Evolutionary conservation across 805 yeast genomes (phyloP).

Genomic region (Yarrowia hollandica): DNA sequence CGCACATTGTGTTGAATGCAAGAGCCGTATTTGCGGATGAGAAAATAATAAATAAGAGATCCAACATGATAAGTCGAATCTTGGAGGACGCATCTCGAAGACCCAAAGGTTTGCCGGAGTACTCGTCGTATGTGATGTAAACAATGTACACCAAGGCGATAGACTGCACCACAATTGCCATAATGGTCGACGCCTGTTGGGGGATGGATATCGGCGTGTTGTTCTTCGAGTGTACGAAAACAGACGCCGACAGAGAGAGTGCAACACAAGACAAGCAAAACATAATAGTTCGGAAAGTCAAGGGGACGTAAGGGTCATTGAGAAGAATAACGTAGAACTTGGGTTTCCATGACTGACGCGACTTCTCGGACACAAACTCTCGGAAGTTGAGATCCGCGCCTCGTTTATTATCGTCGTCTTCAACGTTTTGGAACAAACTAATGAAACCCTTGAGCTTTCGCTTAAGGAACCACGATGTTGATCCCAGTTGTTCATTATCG

Average conservation of each 20-base stretch:
- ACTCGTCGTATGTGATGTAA: slow-evolving; percentile 88
- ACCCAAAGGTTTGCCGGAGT: slow-evolving; percentile 88
- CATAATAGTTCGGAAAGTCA: slow-evolving; percentile 64
- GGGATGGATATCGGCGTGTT: slow-evolving; percentile 44
- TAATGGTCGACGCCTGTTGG: slow-evolving; percentile 86
- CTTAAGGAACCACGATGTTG: slow-evolving; percentile 15
- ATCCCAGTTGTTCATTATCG: not conserved
- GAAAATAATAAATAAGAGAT: slow-evolving; percentile 82
- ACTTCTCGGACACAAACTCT: slow-evolving; percentile 37
- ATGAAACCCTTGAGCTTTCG: slow-evolving; percentile 21
- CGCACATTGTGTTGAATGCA: slow-evolving; percentile 79
- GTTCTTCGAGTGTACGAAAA: slow-evolving; percentile 41
- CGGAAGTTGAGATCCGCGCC: slow-evolving; percentile 20
- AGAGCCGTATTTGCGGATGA: slow-evolving; percentile 84
- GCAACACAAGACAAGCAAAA: slow-evolving; percentile 64
- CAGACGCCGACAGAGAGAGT: slow-evolving; percentile 67
- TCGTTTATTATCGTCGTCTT: not conserved
- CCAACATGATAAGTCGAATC: slow-evolving; percentile 75
- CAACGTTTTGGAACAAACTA: not conserved
- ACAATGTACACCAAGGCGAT: slow-evolving; percentile 73
- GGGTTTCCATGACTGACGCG: slow-evolving; percentile 51
- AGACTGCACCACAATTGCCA: slow-evolving; percentile 85
- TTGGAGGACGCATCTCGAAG: slow-evolving; percentile 82
- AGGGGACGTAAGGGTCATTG: slow-evolving; percentile 78
- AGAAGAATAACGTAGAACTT: slow-evolving; percentile 58